Percentiles rank a stretch among this genome's conserved stretches.
Conservation (phyloP, 768 basidiomycete genomes). For the Mycena amicta region DNA sequence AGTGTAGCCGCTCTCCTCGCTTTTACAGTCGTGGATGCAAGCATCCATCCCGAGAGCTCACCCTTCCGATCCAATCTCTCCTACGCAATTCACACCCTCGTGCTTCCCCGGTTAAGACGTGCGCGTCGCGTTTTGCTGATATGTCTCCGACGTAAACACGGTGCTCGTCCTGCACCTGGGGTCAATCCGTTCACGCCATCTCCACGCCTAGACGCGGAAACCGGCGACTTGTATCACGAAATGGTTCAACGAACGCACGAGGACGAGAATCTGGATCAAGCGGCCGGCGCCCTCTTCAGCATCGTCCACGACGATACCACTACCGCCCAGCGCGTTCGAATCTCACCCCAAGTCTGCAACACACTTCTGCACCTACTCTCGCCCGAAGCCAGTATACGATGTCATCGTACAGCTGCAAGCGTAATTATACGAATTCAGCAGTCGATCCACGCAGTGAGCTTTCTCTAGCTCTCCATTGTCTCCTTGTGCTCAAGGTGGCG, state of each 20-base stretch:
- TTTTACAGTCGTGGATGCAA: slow-evolving; percentile 4
- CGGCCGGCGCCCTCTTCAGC: slow-evolving; percentile 17
- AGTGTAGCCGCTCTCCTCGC: slow-evolving; percentile 6
- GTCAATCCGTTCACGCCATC: too few relatives aligned
- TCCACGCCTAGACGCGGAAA: too few relatives aligned
- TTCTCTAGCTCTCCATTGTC: too few relatives aligned
- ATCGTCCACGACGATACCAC: neutral
- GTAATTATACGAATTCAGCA: slow-evolving; percentile 9
- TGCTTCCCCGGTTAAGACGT: too few relatives aligned
- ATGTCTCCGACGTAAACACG: too few relatives aligned
- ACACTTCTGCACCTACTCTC: neutral
- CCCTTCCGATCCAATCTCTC: too few relatives aligned
- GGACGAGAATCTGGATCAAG: slow-evolving; percentile 19
- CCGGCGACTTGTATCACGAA: slow-evolving; percentile 20
- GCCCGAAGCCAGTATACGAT: neutral
- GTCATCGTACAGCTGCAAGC: neutral
- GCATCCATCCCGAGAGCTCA: too few relatives aligned
- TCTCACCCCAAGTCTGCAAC: neutral
- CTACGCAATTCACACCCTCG: too few relatives aligned
- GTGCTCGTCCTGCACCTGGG: too few relatives aligned
- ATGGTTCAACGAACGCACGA: slow-evolving; percentile 21
- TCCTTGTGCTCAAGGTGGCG: too few relatives aligned
- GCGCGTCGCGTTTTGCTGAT: too few relatives aligned
- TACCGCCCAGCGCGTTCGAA: neutral
- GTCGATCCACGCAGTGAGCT: too few relatives aligned